Percentiles rank a stretch among this genome's conserved stretches.
These are phyloP conservation scores for Nyctanthes arbortristis DNA, from an alignment of 257 asterid genomes.

Conservation along the genomic window DNA sequence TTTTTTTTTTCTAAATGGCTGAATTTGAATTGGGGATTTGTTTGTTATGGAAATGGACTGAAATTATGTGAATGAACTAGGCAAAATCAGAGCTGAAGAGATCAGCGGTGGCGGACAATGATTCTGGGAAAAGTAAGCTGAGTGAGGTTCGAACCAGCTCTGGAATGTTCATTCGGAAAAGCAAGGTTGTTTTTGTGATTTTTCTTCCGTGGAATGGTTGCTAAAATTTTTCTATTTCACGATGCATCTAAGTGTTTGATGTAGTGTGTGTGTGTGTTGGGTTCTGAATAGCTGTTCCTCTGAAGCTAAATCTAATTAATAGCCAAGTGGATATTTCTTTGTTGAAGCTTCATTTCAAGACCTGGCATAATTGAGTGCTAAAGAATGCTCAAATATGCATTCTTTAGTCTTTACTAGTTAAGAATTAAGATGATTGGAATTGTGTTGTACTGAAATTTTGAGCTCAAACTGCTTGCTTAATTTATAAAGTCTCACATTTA, in stretches of 20 bases:
- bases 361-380: slow-evolving; percentile 8
- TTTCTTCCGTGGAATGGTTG: slow-evolving; percentile 11
- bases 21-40: not conserved
- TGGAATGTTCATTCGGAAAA: slow-evolving; percentile 86
- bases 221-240: slow-evolving; percentile 11
- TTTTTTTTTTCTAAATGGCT: not conserved
- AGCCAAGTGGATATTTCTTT: not conserved
- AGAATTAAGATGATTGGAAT: not conserved
- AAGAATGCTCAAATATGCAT: not conserved
- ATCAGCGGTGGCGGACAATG: slow-evolving; percentile 85
- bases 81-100: slow-evolving; percentile 91
- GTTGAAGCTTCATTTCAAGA: slow-evolving; percentile 3
- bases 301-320: slow-evolving; percentile 12
- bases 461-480: not conserved
- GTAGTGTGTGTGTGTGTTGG: not conserved
- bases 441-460: not conserved
- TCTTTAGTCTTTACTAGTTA: not conserved
- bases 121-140: slow-evolving; percentile 69
- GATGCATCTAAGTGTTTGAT: slow-evolving; percentile 12
- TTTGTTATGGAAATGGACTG: slow-evolving; percentile 7
- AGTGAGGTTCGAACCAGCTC: slow-evolving; percentile 96
- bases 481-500: not conserved
- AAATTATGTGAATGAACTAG: slow-evolving; percentile 35
- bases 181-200: slow-evolving; percentile 71
- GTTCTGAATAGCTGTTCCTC: not conserved